Conservation (phyloP, 345 rosid species). For the Dimocarpus longan region DNA sequence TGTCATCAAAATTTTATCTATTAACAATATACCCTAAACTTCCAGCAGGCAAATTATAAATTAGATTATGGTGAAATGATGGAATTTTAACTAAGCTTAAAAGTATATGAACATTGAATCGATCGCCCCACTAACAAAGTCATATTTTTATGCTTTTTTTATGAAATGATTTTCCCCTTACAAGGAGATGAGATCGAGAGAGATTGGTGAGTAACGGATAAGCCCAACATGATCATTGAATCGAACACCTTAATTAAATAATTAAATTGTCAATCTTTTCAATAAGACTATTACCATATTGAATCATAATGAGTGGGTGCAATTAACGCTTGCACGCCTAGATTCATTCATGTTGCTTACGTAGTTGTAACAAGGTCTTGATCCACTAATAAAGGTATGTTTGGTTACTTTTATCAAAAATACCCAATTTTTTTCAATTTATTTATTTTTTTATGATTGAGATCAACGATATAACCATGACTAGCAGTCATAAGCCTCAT, state of each 20-base stretch:
- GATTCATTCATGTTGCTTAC: constrained; percentile 33
- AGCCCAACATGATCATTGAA: constrained; percentile 19
- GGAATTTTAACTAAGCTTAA: neutral
- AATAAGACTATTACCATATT: neutral
- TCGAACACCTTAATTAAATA: constrained; percentile 18
- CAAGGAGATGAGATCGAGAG: neutral
- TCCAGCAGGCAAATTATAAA: no score
- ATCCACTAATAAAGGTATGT: constrained; percentile 46
- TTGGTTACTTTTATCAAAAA: constrained; percentile 20
- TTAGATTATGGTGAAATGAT: no score
- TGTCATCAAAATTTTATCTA: no score
- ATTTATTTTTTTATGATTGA: no score
- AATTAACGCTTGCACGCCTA: constrained; percentile 16
- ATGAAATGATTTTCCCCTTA: neutral
- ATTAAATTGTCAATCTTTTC: constrained; percentile 18
- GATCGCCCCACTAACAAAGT: constrained; percentile 6
- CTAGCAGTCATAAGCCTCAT: no score
- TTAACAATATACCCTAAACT: no score
- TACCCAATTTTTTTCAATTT: neutral
- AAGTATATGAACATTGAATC: neutral
- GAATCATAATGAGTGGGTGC: constrained; percentile 30
- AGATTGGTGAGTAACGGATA: constrained; percentile 32
- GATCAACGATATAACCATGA: no score
- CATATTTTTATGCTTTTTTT: neutral
- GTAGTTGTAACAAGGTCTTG: constrained; percentile 39